Conservation (phyloP, 2,329 filamentous ascomycete genomes). For the Lachnellula subtilissima region DNA sequence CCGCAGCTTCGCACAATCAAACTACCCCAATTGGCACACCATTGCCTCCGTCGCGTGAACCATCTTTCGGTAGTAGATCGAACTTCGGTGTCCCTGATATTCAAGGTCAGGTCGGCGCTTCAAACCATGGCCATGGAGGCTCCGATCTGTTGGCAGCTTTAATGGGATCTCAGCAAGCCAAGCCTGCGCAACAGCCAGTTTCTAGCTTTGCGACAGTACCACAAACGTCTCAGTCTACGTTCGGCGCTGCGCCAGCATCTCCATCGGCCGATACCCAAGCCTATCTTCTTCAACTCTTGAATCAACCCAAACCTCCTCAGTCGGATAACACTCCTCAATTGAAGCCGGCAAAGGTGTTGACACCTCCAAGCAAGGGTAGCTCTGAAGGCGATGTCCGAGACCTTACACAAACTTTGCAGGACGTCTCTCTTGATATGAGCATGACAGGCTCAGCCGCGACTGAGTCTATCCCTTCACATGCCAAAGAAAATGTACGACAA, state of each 20-base stretch:
- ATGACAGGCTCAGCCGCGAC: conserved; percentile 25
- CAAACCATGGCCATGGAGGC: conserved; percentile 18
- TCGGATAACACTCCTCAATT: conserved; percentile 36
- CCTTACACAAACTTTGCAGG: conserved; percentile 40
- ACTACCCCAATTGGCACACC: conserved; percentile 28
- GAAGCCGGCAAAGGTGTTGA: conserved; percentile 28
- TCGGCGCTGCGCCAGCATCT: conserved; percentile 39
- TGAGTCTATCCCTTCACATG: conserved; percentile 15
- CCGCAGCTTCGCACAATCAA: conserved; percentile 25
- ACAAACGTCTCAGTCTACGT: not conserved
- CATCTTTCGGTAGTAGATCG: conserved; percentile 11
- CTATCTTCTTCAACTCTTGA: conserved; percentile 80
- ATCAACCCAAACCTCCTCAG: conserved; percentile 66
- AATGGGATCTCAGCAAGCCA: conserved; percentile 24
- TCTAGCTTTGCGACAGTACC: conserved; percentile 19
- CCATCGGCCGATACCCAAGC: conserved; percentile 71
- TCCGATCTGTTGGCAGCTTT: conserved; percentile 31
- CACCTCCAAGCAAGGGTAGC: conserved; percentile 36
- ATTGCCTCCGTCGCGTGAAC: conserved; percentile 26
- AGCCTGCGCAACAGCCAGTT: conserved; percentile 21
- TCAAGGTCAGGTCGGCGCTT: conserved; percentile 14
- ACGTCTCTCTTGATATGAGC: conserved; percentile 38
- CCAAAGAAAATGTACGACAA: conserved; percentile 21
- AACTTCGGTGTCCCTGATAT: conserved; percentile 20
- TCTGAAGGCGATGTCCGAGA: conserved; percentile 32